phyloP scores from a whole-genome alignment of 1,284 basidiomycete species.

The Rhodotorula sp. region DNA sequence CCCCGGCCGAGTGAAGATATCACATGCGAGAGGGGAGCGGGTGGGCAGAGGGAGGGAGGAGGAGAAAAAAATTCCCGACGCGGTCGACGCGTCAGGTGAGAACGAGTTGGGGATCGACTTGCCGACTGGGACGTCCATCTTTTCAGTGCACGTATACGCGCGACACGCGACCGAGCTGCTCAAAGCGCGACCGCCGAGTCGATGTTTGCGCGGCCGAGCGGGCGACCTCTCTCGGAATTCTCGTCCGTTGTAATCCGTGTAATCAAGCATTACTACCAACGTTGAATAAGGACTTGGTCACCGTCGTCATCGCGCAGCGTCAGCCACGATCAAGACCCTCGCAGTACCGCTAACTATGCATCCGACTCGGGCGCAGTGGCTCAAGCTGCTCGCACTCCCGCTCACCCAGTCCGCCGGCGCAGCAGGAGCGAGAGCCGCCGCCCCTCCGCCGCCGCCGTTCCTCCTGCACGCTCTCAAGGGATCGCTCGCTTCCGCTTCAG shows the following conservation, averaged over 20 bases:
- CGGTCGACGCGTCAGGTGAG: not conserved
- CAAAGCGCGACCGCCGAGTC: no score
- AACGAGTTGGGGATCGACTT: not conserved
- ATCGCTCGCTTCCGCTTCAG: slow-evolving; percentile 4
- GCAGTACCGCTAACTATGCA: not conserved
- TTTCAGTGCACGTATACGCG: not conserved
- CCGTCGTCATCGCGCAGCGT: no score
- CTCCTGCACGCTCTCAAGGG: slow-evolving; percentile 29
- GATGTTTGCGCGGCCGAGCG: no score
- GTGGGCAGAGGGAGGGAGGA: not conserved
- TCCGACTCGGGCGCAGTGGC: not conserved
- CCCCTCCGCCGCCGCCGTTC: slow-evolving; percentile 21
- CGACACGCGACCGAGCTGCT: not conserved
- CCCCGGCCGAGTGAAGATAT: no score
- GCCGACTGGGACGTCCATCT: slow-evolving; percentile 1
- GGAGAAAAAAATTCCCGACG: not conserved
- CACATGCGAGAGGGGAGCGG: not conserved
- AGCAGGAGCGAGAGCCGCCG: not conserved
- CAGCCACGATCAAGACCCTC: not conserved
- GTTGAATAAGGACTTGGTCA: no score
- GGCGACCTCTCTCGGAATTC: no score
- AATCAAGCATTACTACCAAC: no score
- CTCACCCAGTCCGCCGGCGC: slow-evolving; percentile 11
- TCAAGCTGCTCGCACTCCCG: slow-evolving; percentile 37
- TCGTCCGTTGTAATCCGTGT: no score